Evolutionary conservation across 2,329 filamentous ascomycete genomes (phyloP).

Genomic region (Fusarium drepaniforme): DNA sequence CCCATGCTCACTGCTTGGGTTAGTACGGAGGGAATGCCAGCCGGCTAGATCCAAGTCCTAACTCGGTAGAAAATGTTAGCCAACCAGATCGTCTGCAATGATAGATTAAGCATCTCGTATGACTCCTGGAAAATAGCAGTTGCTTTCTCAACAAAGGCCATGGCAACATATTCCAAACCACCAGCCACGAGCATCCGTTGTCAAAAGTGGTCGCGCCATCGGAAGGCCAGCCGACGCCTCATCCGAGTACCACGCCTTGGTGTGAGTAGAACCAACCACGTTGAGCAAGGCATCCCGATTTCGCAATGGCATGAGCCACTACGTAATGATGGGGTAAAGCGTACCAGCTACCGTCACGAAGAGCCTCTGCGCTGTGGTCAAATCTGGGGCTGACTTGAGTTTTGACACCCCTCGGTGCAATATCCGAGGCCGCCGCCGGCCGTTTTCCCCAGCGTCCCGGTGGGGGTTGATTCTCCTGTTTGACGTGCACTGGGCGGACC

Average conservation of each 20-base stretch:
- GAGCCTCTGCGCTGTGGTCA: conserved; percentile 12
- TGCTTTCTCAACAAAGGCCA: background rate
- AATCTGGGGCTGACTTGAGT: background rate
- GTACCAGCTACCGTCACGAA: conserved; percentile 24
- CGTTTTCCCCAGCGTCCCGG: background rate
- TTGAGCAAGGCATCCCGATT: conserved; percentile 7
- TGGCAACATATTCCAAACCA: background rate
- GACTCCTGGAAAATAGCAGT: background rate
- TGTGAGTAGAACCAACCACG: background rate
- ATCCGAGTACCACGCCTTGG: background rate
- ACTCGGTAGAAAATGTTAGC: background rate
- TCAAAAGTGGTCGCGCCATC: conserved; percentile 1
- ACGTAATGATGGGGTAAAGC: conserved; percentile 42
- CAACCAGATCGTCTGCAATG: background rate
- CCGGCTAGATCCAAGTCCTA: background rate
- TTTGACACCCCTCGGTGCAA: background rate
- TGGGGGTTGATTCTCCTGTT: conserved; percentile 1
- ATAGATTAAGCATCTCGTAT: background rate
- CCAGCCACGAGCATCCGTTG: background rate
- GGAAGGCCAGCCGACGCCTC: conserved; percentile 3
- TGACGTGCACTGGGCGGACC: background rate
- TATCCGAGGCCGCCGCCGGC: conserved; percentile 9
- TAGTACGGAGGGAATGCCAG: background rate
- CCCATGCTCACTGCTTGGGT: background rate
- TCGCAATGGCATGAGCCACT: conserved; percentile 17